Evolutionary conservation across 2,329 filamentous ascomycete genomes (phyloP), one percentile per base, ranked within the genome.

Genomic region (Cercospora berteroae): DNA sequence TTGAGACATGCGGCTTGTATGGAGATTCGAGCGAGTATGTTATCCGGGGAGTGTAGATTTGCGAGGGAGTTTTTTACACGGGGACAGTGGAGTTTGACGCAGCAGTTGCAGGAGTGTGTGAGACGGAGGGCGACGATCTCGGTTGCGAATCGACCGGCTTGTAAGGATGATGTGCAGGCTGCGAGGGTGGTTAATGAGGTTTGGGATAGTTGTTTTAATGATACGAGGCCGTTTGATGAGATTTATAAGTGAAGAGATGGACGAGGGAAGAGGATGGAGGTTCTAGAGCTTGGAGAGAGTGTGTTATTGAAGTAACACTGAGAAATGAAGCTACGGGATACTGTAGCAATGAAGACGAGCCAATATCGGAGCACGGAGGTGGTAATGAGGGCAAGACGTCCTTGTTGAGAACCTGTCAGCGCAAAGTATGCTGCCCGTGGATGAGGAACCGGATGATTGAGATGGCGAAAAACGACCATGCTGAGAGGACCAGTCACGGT

Each of bases 171-270:
- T 74, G 88, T 89, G 13, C 92, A 98, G 73, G 95, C 95, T 4
- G 87, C 88, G 61, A 92, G 91, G 81, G 89, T 96, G 27, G 93
- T 99, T 66, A 95, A 98, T 80, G 90, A 96, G 80, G 95, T 99
- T n/a, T 99, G 94, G 93, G 94, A 97, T 73, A 97, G 93, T 74
- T 99, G 95, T 80, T 99, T 96, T 79, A 83, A 87, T 61, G 95
- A 99, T 80, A 98, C 94, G 4, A 85, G 95, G 76, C 95, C 95
- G 2, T 99, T 99, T 80, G 93, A 98, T 79, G 94, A 98, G 79
- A 93, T 99, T 63, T 99, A 97, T 79, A 89, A 92, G 79, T 94
- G 71, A 76, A 27, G 44, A 9, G 56, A 9, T 3, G 36, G 16
- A 56, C 13, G 25, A 29, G 5, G n/a, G 5, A 33, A 36, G 27